Base-by-base conservation (phyloP, 2,329 filamentous ascomycete genomes). In the Paradendryphiella salina region DNA sequence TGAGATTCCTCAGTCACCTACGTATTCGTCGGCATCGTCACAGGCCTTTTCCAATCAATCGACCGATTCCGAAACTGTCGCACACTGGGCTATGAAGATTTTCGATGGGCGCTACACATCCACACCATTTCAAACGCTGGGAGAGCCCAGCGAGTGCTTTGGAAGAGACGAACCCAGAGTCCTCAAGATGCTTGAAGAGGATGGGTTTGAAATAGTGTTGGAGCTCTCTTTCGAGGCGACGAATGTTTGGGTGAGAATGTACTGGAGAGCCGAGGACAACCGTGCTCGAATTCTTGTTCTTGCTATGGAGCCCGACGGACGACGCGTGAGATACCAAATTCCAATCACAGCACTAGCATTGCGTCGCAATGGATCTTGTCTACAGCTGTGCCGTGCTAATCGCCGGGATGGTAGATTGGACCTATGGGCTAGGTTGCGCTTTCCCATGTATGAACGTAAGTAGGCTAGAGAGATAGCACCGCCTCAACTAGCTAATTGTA, bases 261-360 rank as follows among this genome's bases (percentile, higher is more conserved):
- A 80, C 57, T 75, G 79, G 60, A 75, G 82, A 10, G 71, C 77
- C 8, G 60, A 65, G 0, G 81, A 85, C 57, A 69, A 76, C 46
- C 79, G 81, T 39, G 77, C 78, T 17, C 76, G 82, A 20, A 79
- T 85, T 9, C 66, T 84, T 5, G 80, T 81, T 63, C 76, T 79
- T 46, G 73, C 76, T 1, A 73, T 74, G 28, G 75, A 77, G 44
- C 58, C 69, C 2, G 59, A 57, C 17, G 71, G 73, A 33, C 67
- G 71, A 4, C 74, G 71, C n/a, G 73, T 77, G 32, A 56, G 71
- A 13, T 79, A 74, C 59, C 82, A 79, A 54, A 70, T 81, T 11
- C 78, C 80, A 1, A 64, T 85, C 9, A 81, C 79, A 9, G 70
- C 77, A 7, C 64, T 80, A 8, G 74, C 73, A 48, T 58, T 77